Base-by-base conservation (phyloP, 2,329 filamentous ascomycete species). In the Phaeosphaeriaceae sp. region DNA sequence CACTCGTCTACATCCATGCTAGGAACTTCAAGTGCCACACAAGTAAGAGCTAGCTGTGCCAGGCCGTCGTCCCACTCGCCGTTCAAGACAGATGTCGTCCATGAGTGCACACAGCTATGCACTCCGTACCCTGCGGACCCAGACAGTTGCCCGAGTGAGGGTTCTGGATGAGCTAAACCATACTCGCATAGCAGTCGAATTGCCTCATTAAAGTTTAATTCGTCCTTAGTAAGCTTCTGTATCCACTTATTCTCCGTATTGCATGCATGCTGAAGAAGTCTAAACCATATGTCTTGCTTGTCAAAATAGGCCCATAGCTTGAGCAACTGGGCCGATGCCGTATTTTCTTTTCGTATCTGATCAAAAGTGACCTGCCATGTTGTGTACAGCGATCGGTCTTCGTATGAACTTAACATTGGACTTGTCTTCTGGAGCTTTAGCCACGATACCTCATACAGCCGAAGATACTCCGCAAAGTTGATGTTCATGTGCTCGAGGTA, bases 211-310 rank as follows among this genome's bases (percentile, higher is more conserved):
- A 77, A 78, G 17, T 21, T 59, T 10, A 69, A 51, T 27, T 74
- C 45, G 51, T 65, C 58, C 49, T 70, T 55, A 7, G 67, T 73
- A 10, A 15, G 27, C 60, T 24, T 62, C 62, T 22, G 80, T 73
- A 62, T 80, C 44, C 44, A 46, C 44, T 3, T 10, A 13, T 11
- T 3, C 6, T 15, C 11, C 3, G 7, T 11, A 13, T 7, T 3
- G 9, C 13, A 11, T 11, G 4, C 20, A 1, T 63, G 3, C 13
- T 33, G 49, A 1, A 83, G 58, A n/a, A 83, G 70, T 53, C 81
- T 74, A 60, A 74, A 81, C 81, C 78, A 84, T 3, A 84, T 60
- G 60, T 82, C 79, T 15, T 77, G 68, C 59, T 79, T 78, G 58
- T 66, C 56, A 56, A 84, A 79, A 56, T 74, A 79, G n/a, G 77